These are phyloP conservation scores for Penicillium herquei DNA, from an alignment of 495 filamentous ascomycete species.

Conservation along the genomic window DNA sequence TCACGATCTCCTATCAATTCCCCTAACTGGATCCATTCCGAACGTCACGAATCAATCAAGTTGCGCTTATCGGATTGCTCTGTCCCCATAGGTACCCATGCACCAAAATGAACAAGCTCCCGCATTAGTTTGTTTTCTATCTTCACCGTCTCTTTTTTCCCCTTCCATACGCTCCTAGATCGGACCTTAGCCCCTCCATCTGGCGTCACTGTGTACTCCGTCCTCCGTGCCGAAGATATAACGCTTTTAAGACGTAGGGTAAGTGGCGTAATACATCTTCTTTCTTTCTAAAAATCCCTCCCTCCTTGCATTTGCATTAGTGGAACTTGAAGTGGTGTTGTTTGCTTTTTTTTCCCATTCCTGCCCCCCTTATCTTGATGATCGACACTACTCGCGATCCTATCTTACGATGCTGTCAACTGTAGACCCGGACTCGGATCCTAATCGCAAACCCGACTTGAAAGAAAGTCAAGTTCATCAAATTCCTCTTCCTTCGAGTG, in stretches of 20 bases:
- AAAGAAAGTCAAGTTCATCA: not conserved
- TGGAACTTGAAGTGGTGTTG: no score
- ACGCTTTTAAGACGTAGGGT: slow-evolving; percentile 8
- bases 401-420: slow-evolving; percentile 14
- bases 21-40: slow-evolving; percentile 4
- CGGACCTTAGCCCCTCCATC: slow-evolving; percentile 18
- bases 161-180: not conserved
- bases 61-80: slow-evolving; percentile 16
- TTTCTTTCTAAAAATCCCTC: slow-evolving; percentile 3
- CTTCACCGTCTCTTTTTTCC: slow-evolving; percentile 23
- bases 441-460: slow-evolving; percentile 6
- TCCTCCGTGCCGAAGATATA: slow-evolving; percentile 8
- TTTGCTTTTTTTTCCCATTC: slow-evolving; percentile 3
- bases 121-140: not conserved
- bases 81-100: not conserved
- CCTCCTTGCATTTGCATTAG: no score
- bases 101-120: not conserved
- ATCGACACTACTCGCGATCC: not conserved
- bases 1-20: slow-evolving; percentile 8
- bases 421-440: slow-evolving; percentile 8
- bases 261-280: slow-evolving; percentile 10
- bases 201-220: slow-evolving; percentile 11
- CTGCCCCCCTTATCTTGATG: not conserved
- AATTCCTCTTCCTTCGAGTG: not conserved
- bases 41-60: slow-evolving; percentile 15